These are phyloP conservation scores for Trametes gibbosa DNA, from an alignment of 768 basidiomycete genomes.

Conservation along the genomic window DNA sequence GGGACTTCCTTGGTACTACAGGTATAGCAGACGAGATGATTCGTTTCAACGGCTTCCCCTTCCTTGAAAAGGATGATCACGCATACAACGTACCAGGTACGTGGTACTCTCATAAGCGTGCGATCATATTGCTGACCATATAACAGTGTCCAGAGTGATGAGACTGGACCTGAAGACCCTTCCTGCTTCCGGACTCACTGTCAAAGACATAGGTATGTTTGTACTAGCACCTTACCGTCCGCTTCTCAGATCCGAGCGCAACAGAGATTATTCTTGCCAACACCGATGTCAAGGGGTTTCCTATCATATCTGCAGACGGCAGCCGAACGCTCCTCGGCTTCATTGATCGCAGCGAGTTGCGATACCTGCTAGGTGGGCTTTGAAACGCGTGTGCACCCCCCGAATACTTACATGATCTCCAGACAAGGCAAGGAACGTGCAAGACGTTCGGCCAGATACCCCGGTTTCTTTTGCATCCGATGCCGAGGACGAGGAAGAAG, in stretches of 20 bases:
- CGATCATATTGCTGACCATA: neutral
- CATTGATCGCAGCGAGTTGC: slow-evolving; percentile 82
- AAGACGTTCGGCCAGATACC: slow-evolving; percentile 60
- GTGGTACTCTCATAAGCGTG: slow-evolving; percentile 24
- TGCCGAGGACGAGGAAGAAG: slow-evolving; percentile 50
- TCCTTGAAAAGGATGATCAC: slow-evolving; percentile 94
- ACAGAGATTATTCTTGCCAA: slow-evolving; percentile 69
- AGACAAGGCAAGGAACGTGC: slow-evolving; percentile 73
- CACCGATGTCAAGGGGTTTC: slow-evolving; percentile 87
- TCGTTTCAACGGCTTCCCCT: slow-evolving; percentile 94
- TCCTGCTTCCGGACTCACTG: slow-evolving; percentile 68
- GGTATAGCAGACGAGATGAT: slow-evolving; percentile 99
- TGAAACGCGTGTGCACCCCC: neutral
- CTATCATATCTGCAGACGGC: slow-evolving; percentile 69
- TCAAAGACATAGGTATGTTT: slow-evolving; percentile 74
- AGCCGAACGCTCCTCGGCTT: slow-evolving; percentile 74
- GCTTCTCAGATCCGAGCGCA: neutral
- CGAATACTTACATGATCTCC: neutral
- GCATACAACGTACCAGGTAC: slow-evolving; percentile 87
- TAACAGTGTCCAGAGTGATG: slow-evolving; percentile 86
- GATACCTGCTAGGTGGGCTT: slow-evolving; percentile 75
- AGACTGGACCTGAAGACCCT: slow-evolving; percentile 73
- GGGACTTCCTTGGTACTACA: slow-evolving; percentile 87
- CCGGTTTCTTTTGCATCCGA: slow-evolving; percentile 67
- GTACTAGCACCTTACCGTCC: neutral